A percentile compares a stretch with the other conserved stretches of the same genome.
phyloP scores from a whole-genome alignment of 208 protist genomes.

The Crithidia bombi region DNA sequence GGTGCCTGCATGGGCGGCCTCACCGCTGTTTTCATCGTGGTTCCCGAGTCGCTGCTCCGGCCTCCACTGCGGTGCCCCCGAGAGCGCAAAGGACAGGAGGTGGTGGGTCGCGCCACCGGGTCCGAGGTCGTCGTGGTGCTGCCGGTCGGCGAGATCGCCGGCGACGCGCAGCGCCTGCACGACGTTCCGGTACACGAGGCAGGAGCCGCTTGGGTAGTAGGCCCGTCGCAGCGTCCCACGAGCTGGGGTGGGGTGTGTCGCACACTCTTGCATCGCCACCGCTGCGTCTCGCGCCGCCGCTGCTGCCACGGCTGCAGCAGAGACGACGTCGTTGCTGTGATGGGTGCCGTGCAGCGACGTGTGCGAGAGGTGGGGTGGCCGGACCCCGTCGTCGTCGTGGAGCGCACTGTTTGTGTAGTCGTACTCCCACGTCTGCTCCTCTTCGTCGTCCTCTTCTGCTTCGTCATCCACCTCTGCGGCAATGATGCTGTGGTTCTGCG shows the following conservation, averaged over 20 bases:
- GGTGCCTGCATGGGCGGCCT: neutral
- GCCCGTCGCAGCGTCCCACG: conserved; percentile 34
- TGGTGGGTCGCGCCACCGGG: conserved; percentile 47
- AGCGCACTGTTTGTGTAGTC: conserved; percentile 24
- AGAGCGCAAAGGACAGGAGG: conserved; percentile 61
- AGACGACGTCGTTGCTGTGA: neutral
- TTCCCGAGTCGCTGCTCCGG: conserved; percentile 16
- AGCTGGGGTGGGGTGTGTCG: conserved; percentile 32
- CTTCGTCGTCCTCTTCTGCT: neutral
- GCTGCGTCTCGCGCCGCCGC: conserved; percentile 19
- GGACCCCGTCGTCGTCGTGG: conserved; percentile 31
- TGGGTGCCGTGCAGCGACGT: neutral
- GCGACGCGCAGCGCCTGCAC: conserved; percentile 45
- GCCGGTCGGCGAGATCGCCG: conserved; percentile 31
- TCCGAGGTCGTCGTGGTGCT: conserved; percentile 42
- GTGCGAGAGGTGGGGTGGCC: conserved; percentile 4
- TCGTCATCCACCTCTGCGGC: neutral
- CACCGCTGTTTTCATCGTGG: no score
- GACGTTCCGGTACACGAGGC: conserved; percentile 65
- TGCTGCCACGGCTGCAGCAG: conserved; percentile 12
- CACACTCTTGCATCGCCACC: conserved; percentile 24
- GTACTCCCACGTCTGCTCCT: conserved; percentile 18
- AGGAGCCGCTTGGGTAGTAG: conserved; percentile 57
- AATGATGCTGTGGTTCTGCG: neutral
- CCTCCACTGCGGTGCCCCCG: conserved; percentile 53